phyloP scores from a whole-genome alignment of 2,329 filamentous ascomycete genomes.

The Macrophomina tecta region DNA sequence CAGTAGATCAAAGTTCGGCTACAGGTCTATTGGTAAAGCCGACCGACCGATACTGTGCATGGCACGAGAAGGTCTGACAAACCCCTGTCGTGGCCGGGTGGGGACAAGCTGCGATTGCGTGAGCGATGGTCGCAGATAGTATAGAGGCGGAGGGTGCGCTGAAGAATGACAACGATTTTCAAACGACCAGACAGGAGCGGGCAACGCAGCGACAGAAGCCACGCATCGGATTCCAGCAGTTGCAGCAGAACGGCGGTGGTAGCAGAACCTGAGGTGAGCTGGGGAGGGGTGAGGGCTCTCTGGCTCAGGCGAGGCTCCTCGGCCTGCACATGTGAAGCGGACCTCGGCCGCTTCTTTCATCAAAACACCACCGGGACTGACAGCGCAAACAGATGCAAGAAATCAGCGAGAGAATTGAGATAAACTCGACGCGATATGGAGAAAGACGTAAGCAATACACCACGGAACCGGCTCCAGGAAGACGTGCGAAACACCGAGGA shows the following conservation, averaged over 20 bases:
- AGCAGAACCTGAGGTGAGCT: too few relatives aligned
- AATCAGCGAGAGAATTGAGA: neutral
- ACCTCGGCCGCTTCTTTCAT: neutral
- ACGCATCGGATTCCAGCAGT: neutral
- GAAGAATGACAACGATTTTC: neutral
- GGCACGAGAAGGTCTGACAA: neutral
- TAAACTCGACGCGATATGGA: too few relatives aligned
- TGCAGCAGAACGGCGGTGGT: neutral
- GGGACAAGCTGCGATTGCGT: neutral
- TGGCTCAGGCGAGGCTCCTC: neutral
- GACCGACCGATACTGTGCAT: neutral
- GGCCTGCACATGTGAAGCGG: neutral
- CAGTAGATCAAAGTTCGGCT: neutral
- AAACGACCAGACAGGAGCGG: neutral
- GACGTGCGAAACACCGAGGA: neutral
- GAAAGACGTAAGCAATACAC: too few relatives aligned
- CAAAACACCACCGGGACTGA: neutral
- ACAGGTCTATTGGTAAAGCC: neutral
- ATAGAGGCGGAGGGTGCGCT: neutral
- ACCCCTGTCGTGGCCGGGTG: neutral
- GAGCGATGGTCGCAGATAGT: neutral
- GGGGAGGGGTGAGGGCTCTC: too few relatives aligned
- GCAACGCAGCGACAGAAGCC: neutral
- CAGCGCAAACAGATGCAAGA: neutral
- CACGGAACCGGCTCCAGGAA: neutral